phyloP scores from a whole-genome alignment of 345 rosid species.

The Brassica carinata region DNA sequence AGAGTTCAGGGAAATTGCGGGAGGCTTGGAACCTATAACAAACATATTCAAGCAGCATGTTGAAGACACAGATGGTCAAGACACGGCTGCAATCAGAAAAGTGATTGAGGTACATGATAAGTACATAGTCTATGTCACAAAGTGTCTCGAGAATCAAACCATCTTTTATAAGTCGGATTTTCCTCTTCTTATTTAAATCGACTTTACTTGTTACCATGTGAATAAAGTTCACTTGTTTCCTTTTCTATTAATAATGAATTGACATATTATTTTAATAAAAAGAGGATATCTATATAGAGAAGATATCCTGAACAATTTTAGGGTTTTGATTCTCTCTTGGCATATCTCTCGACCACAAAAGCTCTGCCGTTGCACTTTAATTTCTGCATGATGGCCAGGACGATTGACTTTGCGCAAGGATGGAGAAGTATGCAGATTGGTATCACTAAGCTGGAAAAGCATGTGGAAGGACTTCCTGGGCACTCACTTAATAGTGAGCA shows the following conservation, averaged over 20 bases:
- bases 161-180: slow-evolving; percentile 38
- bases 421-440: slow-evolving; percentile 76
- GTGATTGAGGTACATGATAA: slow-evolving; percentile 81
- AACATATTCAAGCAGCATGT: neutral
- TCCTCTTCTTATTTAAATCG: neutral
- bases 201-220: neutral
- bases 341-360: neutral
- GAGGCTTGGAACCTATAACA: neutral
- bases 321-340: neutral
- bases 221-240: neutral
- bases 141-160: slow-evolving; percentile 66
- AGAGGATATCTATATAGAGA: neutral
- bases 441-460: slow-evolving; percentile 60
- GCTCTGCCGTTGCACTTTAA: neutral
- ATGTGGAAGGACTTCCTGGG: slow-evolving; percentile 64
- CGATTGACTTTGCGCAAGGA: slow-evolving; percentile 67
- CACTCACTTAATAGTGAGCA: slow-evolving; percentile 49
- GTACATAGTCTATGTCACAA: slow-evolving; percentile 65
- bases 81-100: slow-evolving; percentile 53
- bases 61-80: neutral
- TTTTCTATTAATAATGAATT: no score
- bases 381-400: slow-evolving; percentile 55
- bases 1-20: slow-evolving; percentile 52
- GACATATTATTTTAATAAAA: no score
- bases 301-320: neutral